Percentiles rank a stretch among this genome's conserved stretches.
Evolutionary conservation across 2,329 filamentous ascomycete genomes (phyloP).

Genomic region (Corynespora cassiicola): DNA sequence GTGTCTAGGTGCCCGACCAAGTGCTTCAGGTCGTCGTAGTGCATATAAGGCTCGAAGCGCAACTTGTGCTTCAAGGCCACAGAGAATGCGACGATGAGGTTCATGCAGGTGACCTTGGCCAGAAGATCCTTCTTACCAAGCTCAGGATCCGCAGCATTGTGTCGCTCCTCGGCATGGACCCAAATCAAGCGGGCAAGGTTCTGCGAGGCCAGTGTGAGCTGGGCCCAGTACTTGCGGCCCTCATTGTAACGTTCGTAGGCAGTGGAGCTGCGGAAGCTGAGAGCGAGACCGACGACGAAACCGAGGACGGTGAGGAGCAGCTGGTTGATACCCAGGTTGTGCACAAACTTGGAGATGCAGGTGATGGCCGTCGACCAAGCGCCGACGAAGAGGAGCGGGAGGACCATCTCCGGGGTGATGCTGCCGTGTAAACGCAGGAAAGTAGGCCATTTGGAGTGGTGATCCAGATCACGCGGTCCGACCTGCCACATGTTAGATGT

Average conservation of each 20-base stretch:
- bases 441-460: constrained; percentile 77
- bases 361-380: constrained; percentile 72
- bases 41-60: constrained; percentile 81
- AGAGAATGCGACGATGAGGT: constrained; percentile 79
- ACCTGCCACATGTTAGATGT: constrained; percentile 25
- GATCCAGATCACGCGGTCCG: constrained; percentile 71
- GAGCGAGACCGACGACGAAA: constrained; percentile 78
- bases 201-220: constrained; percentile 61
- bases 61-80: constrained; percentile 80
- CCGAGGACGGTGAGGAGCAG: constrained; percentile 77
- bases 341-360: constrained; percentile 50
- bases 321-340: constrained; percentile 63
- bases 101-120: constrained; percentile 69
- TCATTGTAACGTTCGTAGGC: constrained; percentile 73
- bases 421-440: constrained; percentile 78
- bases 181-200: constrained; percentile 78
- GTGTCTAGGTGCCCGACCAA: constrained; percentile 76
- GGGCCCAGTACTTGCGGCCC: constrained; percentile 68
- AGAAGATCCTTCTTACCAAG: constrained; percentile 70
- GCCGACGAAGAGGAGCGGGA: constrained; percentile 70
- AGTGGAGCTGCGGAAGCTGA: constrained; percentile 77
- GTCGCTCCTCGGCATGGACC: constrained; percentile 73
- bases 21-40: constrained; percentile 75
- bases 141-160: constrained; percentile 52
- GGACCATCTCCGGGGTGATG: constrained; percentile 74